These are phyloP conservation scores for Auxenochlorella pyrenoidosa DNA, from an alignment of 139 green algal species.

Conservation along the genomic window DNA sequence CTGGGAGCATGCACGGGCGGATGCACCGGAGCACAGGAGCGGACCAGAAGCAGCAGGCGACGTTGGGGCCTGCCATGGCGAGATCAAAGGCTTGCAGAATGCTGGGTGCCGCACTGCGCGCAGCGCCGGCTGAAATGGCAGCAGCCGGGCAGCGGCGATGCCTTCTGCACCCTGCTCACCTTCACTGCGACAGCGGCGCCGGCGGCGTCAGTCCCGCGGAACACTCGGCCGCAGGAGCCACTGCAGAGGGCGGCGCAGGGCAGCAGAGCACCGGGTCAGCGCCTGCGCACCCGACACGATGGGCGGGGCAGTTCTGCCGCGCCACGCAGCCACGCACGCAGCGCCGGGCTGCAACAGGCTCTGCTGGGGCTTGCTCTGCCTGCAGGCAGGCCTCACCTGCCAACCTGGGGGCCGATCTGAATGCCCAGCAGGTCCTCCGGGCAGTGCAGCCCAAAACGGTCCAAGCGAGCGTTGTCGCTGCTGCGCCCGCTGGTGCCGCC, in stretches of 20 bases:
- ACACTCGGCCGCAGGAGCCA: not conserved
- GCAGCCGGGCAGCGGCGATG: too few relatives aligned
- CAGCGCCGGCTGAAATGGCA: not conserved
- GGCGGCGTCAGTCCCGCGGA: not conserved
- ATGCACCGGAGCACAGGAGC: too few relatives aligned
- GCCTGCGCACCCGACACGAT: not conserved
- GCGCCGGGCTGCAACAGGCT: not conserved
- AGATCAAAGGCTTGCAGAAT: too few relatives aligned
- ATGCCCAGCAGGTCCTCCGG: constrained; percentile 40
- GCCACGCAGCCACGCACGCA: not conserved
- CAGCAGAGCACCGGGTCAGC: not conserved
- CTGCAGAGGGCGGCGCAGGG: not conserved
- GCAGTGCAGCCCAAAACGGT: not conserved
- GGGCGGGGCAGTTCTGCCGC: too few relatives aligned
- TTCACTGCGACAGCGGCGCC: not conserved
- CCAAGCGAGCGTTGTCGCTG: not conserved
- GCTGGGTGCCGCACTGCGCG: too few relatives aligned
- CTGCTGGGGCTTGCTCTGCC: too few relatives aligned
- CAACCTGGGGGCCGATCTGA: constrained; percentile 51
- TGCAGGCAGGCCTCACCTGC: constrained; percentile 44
- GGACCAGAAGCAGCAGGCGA: too few relatives aligned
- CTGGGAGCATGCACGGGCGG: too few relatives aligned
- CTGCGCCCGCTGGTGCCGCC: not conserved
- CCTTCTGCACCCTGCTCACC: not conserved
- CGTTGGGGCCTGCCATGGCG: too few relatives aligned